These are phyloP conservation scores for Fragilariopsis cylindrus DNA, from an alignment of 108 stramenopile genomes.

Conservation along the genomic window DNA sequence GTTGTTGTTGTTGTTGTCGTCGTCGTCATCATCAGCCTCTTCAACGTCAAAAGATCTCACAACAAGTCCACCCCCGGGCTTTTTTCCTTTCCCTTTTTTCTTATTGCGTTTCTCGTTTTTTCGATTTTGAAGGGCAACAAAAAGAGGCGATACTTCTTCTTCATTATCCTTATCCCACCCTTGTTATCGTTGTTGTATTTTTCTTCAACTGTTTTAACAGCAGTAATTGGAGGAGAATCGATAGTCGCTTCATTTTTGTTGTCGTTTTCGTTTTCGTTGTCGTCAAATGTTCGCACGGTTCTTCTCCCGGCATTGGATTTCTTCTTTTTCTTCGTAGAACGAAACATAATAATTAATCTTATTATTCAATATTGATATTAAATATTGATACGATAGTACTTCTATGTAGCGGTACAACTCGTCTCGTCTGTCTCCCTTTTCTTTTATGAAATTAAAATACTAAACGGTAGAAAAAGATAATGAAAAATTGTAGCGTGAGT, in stretches of 20 bases:
- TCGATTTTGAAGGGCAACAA: neutral
- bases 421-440: no score
- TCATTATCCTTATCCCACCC: constrained; percentile 11
- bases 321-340: constrained; percentile 14
- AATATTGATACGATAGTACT: no score
- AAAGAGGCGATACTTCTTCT: neutral
- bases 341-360: constrained; percentile 1
- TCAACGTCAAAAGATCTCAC: constrained; percentile 47
- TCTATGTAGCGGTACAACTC: no score
- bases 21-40: constrained; percentile 20
- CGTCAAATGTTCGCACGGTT: neutral
- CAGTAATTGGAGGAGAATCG: no score
- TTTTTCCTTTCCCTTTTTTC: constrained; percentile 27
- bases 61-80: constrained; percentile 7
- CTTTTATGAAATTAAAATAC: no score
- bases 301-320: constrained; percentile 3
- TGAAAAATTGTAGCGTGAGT: no score
- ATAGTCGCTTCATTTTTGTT: neutral
- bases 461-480: no score
- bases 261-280: neutral
- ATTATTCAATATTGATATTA: no score
- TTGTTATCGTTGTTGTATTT: neutral
- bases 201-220: neutral
- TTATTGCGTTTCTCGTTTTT: constrained; percentile 18
- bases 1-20: constrained; percentile 3